Conservation (phyloP, 2,329 filamentous ascomycete genomes). For the Colletotrichum tabaci region DNA sequence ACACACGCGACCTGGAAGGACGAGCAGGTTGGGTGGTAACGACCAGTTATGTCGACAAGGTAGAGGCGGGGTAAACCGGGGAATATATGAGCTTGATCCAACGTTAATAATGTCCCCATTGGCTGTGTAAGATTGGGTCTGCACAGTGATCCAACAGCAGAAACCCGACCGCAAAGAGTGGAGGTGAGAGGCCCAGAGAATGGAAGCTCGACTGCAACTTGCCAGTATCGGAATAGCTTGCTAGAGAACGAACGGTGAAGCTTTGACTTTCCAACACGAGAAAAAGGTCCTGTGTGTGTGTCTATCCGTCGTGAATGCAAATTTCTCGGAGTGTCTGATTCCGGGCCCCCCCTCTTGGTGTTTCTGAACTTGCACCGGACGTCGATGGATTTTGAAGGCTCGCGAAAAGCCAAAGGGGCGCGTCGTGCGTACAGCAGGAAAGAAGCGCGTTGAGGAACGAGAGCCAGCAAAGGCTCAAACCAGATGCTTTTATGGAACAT, state of each 20-base stretch:
- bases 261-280: no score
- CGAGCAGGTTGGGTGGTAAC: not conserved
- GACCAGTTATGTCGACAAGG: conserved; percentile 11
- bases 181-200: not conserved
- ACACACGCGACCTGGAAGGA: conserved; percentile 22
- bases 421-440: not conserved
- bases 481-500: no score
- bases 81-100: conserved; percentile 31
- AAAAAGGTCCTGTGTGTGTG: not conserved
- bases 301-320: not conserved
- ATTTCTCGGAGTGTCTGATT: not conserved
- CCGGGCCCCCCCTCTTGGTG: not conserved
- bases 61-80: conserved; percentile 22
- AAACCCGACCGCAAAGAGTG: conserved; percentile 1
- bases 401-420: no score
- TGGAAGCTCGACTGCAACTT: conserved; percentile 22
- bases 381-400: not conserved
- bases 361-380: no score
- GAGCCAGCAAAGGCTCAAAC: no score
- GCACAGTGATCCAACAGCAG: not conserved
- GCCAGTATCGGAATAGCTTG: conserved; percentile 14
- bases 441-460: not conserved
- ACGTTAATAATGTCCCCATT: conserved; percentile 17
- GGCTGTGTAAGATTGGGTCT: conserved; percentile 6
- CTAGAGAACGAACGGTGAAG: no score